A percentile compares a stretch with the other conserved stretches of the same genome.
These are phyloP conservation scores for Dioscorea zingiberensis DNA, from an alignment of 106 monocot species.

Conservation along the genomic window DNA sequence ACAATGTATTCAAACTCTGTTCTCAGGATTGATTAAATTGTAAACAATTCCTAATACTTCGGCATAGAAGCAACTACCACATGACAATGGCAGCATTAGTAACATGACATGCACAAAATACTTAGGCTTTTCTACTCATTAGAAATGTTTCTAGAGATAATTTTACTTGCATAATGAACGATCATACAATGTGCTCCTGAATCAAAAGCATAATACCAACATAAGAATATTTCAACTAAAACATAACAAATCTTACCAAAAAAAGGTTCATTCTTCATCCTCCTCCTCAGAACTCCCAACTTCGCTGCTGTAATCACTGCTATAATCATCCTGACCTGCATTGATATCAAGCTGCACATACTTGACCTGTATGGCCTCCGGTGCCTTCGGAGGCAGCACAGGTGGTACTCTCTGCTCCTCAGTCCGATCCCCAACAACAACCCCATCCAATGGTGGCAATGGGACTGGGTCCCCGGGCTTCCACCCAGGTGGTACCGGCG, in stretches of 20 bases:
- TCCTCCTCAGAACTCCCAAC: constrained; percentile 95
- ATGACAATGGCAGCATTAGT: too few species aligned
- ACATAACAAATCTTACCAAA: too few species aligned
- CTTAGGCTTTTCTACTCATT: too few species aligned
- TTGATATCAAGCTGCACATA: constrained; percentile 88
- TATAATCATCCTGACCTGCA: constrained; percentile 63
- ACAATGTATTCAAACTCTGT: too few species aligned
- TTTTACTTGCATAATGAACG: too few species aligned
- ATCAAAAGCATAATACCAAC: background rate
- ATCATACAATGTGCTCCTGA: too few species aligned
- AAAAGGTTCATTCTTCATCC: constrained; percentile 67
- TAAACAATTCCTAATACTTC: too few species aligned
- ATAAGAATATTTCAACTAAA: too few species aligned
- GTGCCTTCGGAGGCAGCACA: constrained; percentile 22
- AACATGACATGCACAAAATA: too few species aligned
- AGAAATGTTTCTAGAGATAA: too few species aligned
- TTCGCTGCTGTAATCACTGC: constrained; percentile 93
- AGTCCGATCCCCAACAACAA: constrained; percentile 20
- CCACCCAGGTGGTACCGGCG: constrained; percentile 81
- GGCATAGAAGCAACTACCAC: too few species aligned
- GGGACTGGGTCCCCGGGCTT: constrained; percentile 88
- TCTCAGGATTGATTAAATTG: too few species aligned
- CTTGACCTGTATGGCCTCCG: constrained; percentile 71
- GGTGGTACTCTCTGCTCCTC: constrained; percentile 33
- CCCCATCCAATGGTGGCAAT: constrained; percentile 46